Conservation (phyloP, 164 flowering plant genomes). For the Berberis vulgaris region DNA sequence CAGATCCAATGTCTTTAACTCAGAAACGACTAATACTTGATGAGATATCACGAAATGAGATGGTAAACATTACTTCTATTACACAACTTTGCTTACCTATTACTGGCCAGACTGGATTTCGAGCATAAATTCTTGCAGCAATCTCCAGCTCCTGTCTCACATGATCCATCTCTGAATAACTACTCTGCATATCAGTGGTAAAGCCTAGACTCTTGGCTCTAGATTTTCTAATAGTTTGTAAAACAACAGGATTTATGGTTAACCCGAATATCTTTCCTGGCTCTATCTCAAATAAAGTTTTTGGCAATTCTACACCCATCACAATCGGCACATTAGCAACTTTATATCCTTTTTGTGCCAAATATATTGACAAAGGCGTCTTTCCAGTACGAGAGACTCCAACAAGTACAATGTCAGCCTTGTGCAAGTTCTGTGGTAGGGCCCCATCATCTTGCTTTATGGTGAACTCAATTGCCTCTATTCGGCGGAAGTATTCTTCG, state of each 20-base stretch:
- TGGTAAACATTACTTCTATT: no score
- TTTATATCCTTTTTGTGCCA: conserved; percentile 80
- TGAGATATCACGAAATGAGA: no score
- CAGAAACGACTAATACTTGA: no score
- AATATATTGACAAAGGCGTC: conserved; percentile 80
- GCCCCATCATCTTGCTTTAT: conserved; percentile 97
- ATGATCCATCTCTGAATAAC: conserved; percentile 71
- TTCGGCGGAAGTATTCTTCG: conserved; percentile 69
- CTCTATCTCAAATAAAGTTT: conserved; percentile 52
- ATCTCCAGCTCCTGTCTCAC: conserved; percentile 66
- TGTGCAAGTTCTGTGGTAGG: conserved; percentile 52
- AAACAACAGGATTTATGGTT: conserved; percentile 61
- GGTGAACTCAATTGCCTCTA: conserved; percentile 88
- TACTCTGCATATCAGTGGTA: conserved; percentile 24
- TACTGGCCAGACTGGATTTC: conserved; percentile 77
- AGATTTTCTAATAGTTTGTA: conserved; percentile 63
- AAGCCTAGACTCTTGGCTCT: conserved; percentile 77
- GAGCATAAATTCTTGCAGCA: conserved; percentile 53
- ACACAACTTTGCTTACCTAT: conserved; percentile 42
- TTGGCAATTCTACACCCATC: conserved; percentile 56
- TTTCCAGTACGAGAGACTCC: conserved; percentile 94
- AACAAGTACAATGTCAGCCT: conserved; percentile 71
- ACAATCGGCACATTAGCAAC: conserved; percentile 94
- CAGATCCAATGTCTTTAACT: background rate
- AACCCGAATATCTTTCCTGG: conserved; percentile 69